Conservation (phyloP, 192 early-diverging fungal species). For the Podila epicladia region DNA sequence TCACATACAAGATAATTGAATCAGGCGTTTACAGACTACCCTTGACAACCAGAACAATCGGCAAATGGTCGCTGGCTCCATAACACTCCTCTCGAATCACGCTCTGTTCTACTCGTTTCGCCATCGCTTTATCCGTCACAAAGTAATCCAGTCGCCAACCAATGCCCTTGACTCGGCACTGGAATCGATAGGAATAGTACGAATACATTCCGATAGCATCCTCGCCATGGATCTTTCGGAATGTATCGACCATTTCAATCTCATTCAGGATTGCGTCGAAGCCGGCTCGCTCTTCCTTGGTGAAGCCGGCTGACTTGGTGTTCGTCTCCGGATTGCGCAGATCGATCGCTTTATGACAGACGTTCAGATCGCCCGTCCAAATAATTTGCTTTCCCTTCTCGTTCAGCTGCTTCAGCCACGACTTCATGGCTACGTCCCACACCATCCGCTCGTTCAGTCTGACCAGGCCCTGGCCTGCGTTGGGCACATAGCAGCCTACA, state of each 20-base stretch:
- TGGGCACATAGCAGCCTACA: conserved; percentile 82
- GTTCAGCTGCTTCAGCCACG: conserved; percentile 74
- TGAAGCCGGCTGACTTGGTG: conserved; percentile 82
- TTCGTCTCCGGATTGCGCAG: conserved; percentile 80
- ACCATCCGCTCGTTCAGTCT: conserved; percentile 70
- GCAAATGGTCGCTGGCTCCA: conserved; percentile 92
- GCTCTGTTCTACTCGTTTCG: conserved; percentile 67
- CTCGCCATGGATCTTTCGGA: conserved; percentile 73
- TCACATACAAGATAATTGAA: too few relatives aligned
- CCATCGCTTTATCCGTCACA: conserved; percentile 65
- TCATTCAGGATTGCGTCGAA: conserved; percentile 71
- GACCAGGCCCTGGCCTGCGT: conserved; percentile 79
- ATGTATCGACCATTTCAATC: conserved; percentile 72
- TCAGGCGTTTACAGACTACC: conserved; percentile 10
- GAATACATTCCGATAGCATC: conserved; percentile 66
- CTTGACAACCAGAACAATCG: conserved; percentile 71
- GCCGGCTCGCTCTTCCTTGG: conserved; percentile 79
- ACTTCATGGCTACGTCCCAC: conserved; percentile 73
- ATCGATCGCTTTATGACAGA: conserved; percentile 82
- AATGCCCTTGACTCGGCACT: conserved; percentile 71
- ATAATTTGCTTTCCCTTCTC: conserved; percentile 73
- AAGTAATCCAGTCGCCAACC: conserved; percentile 94
- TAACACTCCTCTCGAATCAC: conserved; percentile 80
- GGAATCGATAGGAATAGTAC: conserved; percentile 82
- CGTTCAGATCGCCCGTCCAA: conserved; percentile 87